Percentiles rank a stretch among this genome's conserved stretches.
Conservation (phyloP, 805 yeast species). For the Candida railenensis region DNA sequence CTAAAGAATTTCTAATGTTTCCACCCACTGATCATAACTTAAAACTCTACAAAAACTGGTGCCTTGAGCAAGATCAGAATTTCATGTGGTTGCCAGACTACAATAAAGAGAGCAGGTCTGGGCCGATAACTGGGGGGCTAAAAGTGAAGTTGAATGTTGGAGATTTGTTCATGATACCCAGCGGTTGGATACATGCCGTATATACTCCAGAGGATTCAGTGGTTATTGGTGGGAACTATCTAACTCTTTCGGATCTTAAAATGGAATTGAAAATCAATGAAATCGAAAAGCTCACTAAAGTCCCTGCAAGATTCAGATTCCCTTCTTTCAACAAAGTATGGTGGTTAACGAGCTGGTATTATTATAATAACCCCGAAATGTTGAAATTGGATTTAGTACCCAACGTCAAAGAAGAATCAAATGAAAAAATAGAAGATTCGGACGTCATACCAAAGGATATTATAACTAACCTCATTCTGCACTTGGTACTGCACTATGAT, state of each 20-base stretch:
- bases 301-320: slow-evolving; percentile 72
- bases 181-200: slow-evolving; percentile 94
- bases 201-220: slow-evolving; percentile 78
- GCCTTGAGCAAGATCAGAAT: slow-evolving; percentile 61
- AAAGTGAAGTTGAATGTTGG: slow-evolving; percentile 57
- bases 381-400: slow-evolving; percentile 14
- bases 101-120: slow-evolving; percentile 16
- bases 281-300: slow-evolving; percentile 67
- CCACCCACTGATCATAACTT: slow-evolving; percentile 75
- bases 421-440: background rate
- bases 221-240: slow-evolving; percentile 85
- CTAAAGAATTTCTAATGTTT: slow-evolving; percentile 69
- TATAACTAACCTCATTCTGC: slow-evolving; percentile 18
- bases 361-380: slow-evolving; percentile 23
- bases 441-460: background rate
- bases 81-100: slow-evolving; percentile 63
- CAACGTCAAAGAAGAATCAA: slow-evolving; percentile 1
- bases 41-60: slow-evolving; percentile 67
- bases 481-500: slow-evolving; percentile 30
- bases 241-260: slow-evolving; percentile 61
- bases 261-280: slow-evolving; percentile 62
- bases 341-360: slow-evolving; percentile 63
- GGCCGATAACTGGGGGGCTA: slow-evolving; percentile 43
- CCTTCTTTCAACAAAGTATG: slow-evolving; percentile 72
- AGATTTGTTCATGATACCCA: slow-evolving; percentile 79